Conservation (phyloP, 1,139 yeast genomes). For the Hyphopichia khmerensis region DNA sequence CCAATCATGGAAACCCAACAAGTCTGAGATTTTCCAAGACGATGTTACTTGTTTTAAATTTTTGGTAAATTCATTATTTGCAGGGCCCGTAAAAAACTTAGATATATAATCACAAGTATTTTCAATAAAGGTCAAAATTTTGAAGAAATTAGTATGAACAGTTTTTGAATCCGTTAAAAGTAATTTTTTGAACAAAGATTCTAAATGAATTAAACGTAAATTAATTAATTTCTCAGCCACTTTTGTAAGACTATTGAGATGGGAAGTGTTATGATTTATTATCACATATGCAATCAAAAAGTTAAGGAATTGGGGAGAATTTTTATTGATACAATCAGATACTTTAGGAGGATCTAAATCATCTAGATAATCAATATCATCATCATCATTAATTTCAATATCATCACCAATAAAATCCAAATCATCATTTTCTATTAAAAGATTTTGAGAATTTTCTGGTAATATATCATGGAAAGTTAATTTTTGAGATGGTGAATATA, state of each 20-base stretch:
- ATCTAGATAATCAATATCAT: constrained; percentile 9
- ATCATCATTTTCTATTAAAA: constrained; percentile 8
- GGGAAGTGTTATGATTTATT: constrained; percentile 17
- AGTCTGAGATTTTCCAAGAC: constrained; percentile 28
- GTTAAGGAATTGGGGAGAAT: constrained; percentile 32
- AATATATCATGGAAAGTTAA: constrained; percentile 10
- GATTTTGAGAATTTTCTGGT: constrained; percentile 4
- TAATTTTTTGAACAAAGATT: constrained; percentile 11
- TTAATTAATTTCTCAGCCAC: constrained; percentile 23
- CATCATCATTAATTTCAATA: constrained; percentile 16
- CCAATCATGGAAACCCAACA: constrained; percentile 34
- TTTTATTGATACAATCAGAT: constrained; percentile 7
- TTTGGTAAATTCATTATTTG: constrained; percentile 18
- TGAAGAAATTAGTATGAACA: constrained; percentile 22
- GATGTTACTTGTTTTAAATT: constrained; percentile 17
- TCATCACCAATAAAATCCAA: constrained; percentile 13
- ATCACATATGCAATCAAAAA: constrained; percentile 34
- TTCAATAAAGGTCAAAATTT: constrained; percentile 32
- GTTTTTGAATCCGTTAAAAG: constrained; percentile 1
- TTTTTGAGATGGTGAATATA: constrained; percentile 9
- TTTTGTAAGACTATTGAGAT: constrained; percentile 19
- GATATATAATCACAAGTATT: constrained; percentile 30
- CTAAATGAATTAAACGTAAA: constrained; percentile 22
- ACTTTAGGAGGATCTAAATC: constrained; percentile 2
- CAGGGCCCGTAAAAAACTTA: constrained; percentile 18